phyloP scores from a whole-genome alignment of 2,329 filamentous ascomycete genomes.

The Neonectria coccinea region DNA sequence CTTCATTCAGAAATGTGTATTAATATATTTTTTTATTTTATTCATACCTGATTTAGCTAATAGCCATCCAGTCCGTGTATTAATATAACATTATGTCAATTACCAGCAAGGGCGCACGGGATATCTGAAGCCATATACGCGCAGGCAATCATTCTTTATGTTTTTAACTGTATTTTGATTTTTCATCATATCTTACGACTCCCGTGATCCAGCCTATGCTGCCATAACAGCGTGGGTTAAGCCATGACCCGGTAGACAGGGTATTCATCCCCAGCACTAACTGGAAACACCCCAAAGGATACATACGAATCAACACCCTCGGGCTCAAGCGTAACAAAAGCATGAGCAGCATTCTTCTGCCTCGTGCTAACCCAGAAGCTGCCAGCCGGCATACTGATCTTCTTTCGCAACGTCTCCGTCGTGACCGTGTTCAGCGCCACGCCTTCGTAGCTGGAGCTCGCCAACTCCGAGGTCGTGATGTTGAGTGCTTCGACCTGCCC shows the following conservation, averaged over 20 bases:
- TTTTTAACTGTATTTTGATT: too few relatives aligned
- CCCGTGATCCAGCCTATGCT: too few relatives aligned
- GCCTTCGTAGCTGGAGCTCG: constrained; percentile 39
- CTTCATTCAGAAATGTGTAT: too few relatives aligned
- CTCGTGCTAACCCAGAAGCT: constrained; percentile 44
- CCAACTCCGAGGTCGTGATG: constrained; percentile 35
- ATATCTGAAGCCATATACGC: constrained; percentile 32
- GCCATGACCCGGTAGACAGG: constrained; percentile 43
- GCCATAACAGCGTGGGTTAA: too few relatives aligned
- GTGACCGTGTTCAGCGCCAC: constrained; percentile 41
- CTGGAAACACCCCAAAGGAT: constrained; percentile 42
- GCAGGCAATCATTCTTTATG: too few relatives aligned
- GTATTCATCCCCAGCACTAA: constrained; percentile 43
- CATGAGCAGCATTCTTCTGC: constrained; percentile 45
- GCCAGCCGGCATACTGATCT: constrained; percentile 41
- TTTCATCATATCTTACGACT: too few relatives aligned
- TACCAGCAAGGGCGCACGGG: too few relatives aligned
- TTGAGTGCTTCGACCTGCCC: constrained; percentile 42
- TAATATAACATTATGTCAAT: too few relatives aligned
- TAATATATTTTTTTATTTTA: too few relatives aligned
- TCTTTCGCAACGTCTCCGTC: constrained; percentile 28
- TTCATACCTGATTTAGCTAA: too few relatives aligned
- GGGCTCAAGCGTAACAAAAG: constrained; percentile 45
- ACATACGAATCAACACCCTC: constrained; percentile 45
- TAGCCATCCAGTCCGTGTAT: too few relatives aligned